Evolutionary conservation across 1,284 basidiomycete species (phyloP), one percentile per base, ranked within the genome.

Genomic region (Pseudozyma thailandica): DNA sequence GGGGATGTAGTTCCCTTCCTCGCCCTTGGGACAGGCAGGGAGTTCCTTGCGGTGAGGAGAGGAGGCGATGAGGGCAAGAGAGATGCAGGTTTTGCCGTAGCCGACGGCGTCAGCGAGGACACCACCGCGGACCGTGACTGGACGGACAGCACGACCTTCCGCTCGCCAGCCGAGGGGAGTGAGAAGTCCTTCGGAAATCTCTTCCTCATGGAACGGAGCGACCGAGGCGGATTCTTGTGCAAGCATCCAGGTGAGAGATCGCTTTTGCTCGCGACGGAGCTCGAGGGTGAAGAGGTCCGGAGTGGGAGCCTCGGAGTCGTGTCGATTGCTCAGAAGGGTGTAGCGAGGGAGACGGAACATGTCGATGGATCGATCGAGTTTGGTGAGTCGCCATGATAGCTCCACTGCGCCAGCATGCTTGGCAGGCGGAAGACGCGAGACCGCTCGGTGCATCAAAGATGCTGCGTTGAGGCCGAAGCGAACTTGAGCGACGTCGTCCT

Each of bases 41-140:
- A 54, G 41, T 30, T 52, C 43, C 4, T 47, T 30, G 15, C 69
- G 62, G 20, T 72, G 46, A 21, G 61, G 64, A 15, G 64, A 66
- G 15, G 70, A 58, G 6, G 75, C 74, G 59, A 77, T 74, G 53
- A 97, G 86, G 10, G 91, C 94, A 20, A 97, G 87, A 0, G 93
- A 93, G 74, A 97, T 96, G 25, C 93, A 93, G 0, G 94, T 97
- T 85, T 97, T 97, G 30, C 94, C 94, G 80, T 97, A 97, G 48
- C 94, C 94, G 71, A 97, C 94, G 82, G 95, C 91, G 78, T 97
- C 94, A 8, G 94, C 94, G 44, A 97, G 88, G 50, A 97, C 94
- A 26, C 94, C 94, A 15, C 94, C 94, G 46, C 91, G 87, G 23
- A 96, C 85, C 63, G 85, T 86, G 50, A 92, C 87, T 0, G 89